Percentiles rank a stretch among this genome's conserved stretches.
Evolutionary conservation across 2,329 filamentous ascomycete species (phyloP).

Genomic region (Monilinia polystroma): DNA sequence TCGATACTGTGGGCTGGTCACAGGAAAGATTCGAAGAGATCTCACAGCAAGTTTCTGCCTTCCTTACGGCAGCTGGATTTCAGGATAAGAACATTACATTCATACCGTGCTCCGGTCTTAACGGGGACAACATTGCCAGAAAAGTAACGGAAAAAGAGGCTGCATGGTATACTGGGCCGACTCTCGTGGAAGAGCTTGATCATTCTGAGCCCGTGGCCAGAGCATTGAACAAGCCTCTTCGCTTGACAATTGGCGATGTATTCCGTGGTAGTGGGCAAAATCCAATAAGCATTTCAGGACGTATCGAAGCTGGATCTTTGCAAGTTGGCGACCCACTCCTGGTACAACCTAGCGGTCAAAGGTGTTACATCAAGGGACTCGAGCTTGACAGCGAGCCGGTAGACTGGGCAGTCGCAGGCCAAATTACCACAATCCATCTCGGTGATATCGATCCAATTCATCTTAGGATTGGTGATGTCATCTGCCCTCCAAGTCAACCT

Average conservation of each 20-base stretch:
- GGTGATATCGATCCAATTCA: conserved; percentile 81
- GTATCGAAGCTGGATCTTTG: conserved; percentile 78
- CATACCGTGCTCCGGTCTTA: conserved; percentile 84
- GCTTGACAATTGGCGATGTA: conserved; percentile 84
- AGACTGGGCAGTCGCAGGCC: conserved; percentile 91
- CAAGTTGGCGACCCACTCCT: conserved; percentile 81
- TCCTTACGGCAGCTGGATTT: conserved; percentile 81
- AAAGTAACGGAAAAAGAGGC: conserved; percentile 55
- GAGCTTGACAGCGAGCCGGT: conserved; percentile 69
- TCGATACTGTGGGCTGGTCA: conserved; percentile 84
- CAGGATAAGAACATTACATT: conserved; percentile 78
- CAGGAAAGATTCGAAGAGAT: conserved; percentile 83
- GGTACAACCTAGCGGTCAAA: conserved; percentile 78
- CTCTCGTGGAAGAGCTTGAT: conserved; percentile 81
- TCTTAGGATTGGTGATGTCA: conserved; percentile 78
- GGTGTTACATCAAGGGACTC: conserved; percentile 76
- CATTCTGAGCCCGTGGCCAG: conserved; percentile 71
- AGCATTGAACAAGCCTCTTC: conserved; percentile 73
- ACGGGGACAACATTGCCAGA: conserved; percentile 79
- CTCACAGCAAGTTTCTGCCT: conserved; percentile 75
- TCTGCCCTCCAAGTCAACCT: conserved; percentile 69
- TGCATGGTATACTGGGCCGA: conserved; percentile 78
- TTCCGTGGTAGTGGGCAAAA: conserved; percentile 78
- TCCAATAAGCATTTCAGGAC: conserved; percentile 80
- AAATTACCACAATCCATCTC: conserved; percentile 83